Evolutionary conservation across 441 rosid genomes (phyloP).

Genomic region (Mallotus repandus): DNA sequence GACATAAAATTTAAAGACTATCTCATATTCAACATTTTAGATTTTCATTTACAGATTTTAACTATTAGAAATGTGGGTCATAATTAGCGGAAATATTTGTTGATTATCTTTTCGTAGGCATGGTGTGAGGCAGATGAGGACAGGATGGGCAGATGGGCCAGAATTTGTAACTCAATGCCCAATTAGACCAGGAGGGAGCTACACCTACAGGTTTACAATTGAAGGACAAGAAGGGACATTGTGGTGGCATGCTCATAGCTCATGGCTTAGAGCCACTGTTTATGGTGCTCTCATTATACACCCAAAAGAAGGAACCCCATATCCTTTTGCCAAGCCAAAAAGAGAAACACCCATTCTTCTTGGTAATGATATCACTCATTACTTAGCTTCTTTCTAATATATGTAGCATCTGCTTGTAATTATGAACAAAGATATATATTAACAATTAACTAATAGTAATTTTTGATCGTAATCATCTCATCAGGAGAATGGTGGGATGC

Average conservation of each 20-base stretch:
- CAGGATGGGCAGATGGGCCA: conserved; percentile 95
- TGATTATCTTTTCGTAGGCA: conserved; percentile 47
- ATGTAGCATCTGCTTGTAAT: background rate
- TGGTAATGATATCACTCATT: conserved; percentile 38
- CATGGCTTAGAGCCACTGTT: conserved; percentile 94
- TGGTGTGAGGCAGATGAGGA: conserved; percentile 74
- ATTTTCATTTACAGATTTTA: background rate
- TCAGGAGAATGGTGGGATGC: conserved; percentile 94
- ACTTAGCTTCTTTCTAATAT: too few species aligned
- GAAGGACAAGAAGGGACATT: conserved; percentile 86
- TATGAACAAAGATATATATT: background rate
- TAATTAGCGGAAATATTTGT: too few species aligned
- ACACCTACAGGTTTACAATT: conserved; percentile 74
- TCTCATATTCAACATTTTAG: background rate
- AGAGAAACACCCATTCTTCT: conserved; percentile 66
- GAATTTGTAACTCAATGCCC: conserved; percentile 92
- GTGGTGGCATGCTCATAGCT: conserved; percentile 99
- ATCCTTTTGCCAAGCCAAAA: conserved; percentile 68
- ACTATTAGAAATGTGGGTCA: background rate
- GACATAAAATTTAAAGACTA: too few species aligned
- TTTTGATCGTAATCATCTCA: conserved; percentile 9
- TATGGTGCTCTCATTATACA: conserved; percentile 76
- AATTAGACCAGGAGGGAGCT: conserved; percentile 75
- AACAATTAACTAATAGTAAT: background rate
- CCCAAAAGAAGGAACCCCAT: conserved; percentile 58